phyloP scores from a whole-genome alignment of 2,329 filamentous ascomycete species.

The Clonostachys byssicola region DNA sequence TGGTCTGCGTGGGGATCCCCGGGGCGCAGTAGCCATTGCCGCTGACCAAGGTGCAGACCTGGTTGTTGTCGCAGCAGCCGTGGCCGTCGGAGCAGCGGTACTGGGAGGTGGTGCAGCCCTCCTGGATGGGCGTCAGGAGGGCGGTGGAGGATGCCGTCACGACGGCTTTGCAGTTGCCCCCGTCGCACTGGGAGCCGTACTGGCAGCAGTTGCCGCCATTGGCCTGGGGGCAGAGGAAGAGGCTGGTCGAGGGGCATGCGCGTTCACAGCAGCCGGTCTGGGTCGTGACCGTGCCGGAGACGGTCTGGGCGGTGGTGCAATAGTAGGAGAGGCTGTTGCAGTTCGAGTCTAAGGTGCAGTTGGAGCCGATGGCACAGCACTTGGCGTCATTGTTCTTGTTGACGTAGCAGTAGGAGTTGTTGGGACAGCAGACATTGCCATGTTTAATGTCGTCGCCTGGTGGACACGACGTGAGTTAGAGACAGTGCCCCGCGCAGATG shows the following conservation, averaged over 20 bases:
- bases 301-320: slow-evolving; percentile 21
- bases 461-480: not conserved
- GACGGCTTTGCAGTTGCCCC: slow-evolving; percentile 26
- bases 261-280: slow-evolving; percentile 31
- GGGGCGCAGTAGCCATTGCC: slow-evolving; percentile 33
- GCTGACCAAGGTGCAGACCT: slow-evolving; percentile 32
- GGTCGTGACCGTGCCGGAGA: slow-evolving; percentile 16
- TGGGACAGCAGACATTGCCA: slow-evolving; percentile 32
- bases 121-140: slow-evolving; percentile 25
- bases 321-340: slow-evolving; percentile 22
- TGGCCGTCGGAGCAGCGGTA: slow-evolving; percentile 36
- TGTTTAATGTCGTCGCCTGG: slow-evolving; percentile 36
- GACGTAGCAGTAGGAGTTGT: slow-evolving; percentile 41
- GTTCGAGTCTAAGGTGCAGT: slow-evolving; percentile 29
- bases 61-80: slow-evolving; percentile 44
- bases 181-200: slow-evolving; percentile 35
- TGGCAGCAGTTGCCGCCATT: slow-evolving; percentile 46
- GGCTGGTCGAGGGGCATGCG: slow-evolving; percentile 30
- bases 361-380: slow-evolving; percentile 37
- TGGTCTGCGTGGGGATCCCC: slow-evolving; percentile 23
- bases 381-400: slow-evolving; percentile 19
- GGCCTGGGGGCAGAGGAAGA: slow-evolving; percentile 35
- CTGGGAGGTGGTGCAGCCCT: slow-evolving; percentile 40
- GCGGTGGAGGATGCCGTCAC: slow-evolving; percentile 9
- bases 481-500: not conserved